phyloP scores from a whole-genome alignment of 2,329 filamentous ascomycete species.

The Cladosporium sp. region DNA sequence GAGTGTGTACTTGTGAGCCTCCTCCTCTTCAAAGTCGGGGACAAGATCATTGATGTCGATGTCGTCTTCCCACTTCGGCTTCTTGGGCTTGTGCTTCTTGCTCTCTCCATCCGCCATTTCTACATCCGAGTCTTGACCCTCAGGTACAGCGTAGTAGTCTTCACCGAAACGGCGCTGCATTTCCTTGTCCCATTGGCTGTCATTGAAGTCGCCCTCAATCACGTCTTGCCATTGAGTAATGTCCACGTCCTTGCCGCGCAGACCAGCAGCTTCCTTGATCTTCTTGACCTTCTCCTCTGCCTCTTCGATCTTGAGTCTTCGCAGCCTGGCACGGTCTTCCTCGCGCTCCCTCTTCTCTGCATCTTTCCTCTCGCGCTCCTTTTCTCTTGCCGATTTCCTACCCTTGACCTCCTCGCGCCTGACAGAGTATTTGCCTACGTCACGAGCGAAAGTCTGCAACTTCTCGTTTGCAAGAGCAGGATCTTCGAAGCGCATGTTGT shows the following conservation, averaged over 20 bases:
- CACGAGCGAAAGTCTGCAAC: slow-evolving; percentile 83
- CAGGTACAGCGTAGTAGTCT: slow-evolving; percentile 74
- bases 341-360: slow-evolving; percentile 70
- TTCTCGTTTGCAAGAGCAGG: slow-evolving; percentile 83
- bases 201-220: slow-evolving; percentile 82
- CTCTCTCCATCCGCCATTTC: slow-evolving; percentile 37
- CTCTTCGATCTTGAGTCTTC: slow-evolving; percentile 86
- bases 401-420: slow-evolving; percentile 81
- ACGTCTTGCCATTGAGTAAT: slow-evolving; percentile 82
- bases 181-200: slow-evolving; percentile 83
- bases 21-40: slow-evolving; percentile 74
- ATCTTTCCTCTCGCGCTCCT: slow-evolving; percentile 72
- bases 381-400: slow-evolving; percentile 73
- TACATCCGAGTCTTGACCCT: slow-evolving; percentile 43
- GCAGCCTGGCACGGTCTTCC: slow-evolving; percentile 75
- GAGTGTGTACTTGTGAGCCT: slow-evolving; percentile 49
- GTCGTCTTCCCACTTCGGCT: slow-evolving; percentile 92
- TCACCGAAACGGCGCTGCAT: slow-evolving; percentile 88
- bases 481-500: slow-evolving; percentile 95
- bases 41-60: slow-evolving; percentile 94
- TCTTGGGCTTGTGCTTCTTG: slow-evolving; percentile 64
- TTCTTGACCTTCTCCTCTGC: slow-evolving; percentile 79
- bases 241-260: slow-evolving; percentile 57
- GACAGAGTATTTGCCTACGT: slow-evolving; percentile 77
- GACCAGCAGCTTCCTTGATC: slow-evolving; percentile 84